Base-by-base conservation (phyloP, 2,329 filamentous ascomycete genomes). In the Penicillium crustosum region DNA sequence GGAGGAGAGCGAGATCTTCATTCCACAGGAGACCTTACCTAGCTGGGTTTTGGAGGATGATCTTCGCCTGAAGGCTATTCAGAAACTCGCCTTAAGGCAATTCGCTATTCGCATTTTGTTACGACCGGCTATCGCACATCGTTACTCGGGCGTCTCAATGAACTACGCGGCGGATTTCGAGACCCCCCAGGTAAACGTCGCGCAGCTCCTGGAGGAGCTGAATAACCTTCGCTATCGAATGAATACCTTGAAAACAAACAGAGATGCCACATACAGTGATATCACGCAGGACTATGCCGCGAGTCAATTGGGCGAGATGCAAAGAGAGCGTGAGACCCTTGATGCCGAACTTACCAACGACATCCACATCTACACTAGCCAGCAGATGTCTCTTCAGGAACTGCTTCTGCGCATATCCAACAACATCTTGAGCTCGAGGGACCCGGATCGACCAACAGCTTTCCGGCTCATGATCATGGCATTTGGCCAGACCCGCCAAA, bases 21-120 rank as follows among this genome's bases (percentile, higher is more conserved):
- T 67, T 38, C 59, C 62, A n/a, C 58, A 67, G 44, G 63, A 66
- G 33, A 55, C 55, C 25, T 36, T 68, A 19, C 67, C 67, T 21
- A 33, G 56, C 8, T 75, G 73, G 73, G 66, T 70, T 13, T 57
- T 64, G 21, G 54, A 61, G 15, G 73, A 72, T 54, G 49, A 65
- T 33, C 49, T 71, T 42, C 71, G 73, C 19, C 66, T 69, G 33
- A 75, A 76, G 53, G 75, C 71, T 31, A 73, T 78, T 17, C 73
- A 73, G 49, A 73, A 71, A 47, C 63, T 78, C 12, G 75, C 74
- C 17, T 54, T 76, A 45, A 73, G 68, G 42, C 73, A 77, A 63
- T 71, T 78, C 6, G 73, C 73, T 12, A 74, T 77, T 42, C 68
- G 73, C 13, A 59, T 78, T 39, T 50, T 78, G 29, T 64, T 78